These are phyloP conservation scores for Aspergillus nidulans DNA, from an alignment of 495 filamentous ascomycete genomes.

Conservation along the genomic window DNA sequence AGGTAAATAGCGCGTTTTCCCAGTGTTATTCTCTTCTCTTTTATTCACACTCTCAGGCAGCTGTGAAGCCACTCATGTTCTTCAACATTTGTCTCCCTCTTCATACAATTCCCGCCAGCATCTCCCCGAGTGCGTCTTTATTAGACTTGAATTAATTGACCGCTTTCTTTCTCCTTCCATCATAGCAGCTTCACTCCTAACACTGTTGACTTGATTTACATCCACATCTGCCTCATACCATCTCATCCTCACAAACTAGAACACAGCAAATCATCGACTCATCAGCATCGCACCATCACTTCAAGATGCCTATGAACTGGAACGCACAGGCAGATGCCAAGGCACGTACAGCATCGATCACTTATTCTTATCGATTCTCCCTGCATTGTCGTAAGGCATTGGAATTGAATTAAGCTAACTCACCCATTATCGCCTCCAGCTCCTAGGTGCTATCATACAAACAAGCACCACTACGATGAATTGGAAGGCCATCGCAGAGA, in stretches of 20 bases:
- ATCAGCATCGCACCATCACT: neutral
- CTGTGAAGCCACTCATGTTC: no score
- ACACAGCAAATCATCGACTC: neutral
- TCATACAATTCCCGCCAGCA: no score
- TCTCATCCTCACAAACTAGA: neutral
- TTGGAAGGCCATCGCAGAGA: neutral
- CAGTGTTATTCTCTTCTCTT: neutral
- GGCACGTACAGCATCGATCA: conserved; percentile 7
- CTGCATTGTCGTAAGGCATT: neutral
- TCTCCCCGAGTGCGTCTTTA: no score
- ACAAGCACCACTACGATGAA: conserved; percentile 20
- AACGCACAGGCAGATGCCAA: conserved; percentile 23
- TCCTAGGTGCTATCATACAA: conserved; percentile 25
- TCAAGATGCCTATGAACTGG: conserved; percentile 24
- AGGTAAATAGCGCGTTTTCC: neutral
- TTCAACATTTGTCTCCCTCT: no score
- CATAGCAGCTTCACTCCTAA: no score
- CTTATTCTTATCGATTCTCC: neutral
- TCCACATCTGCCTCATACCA: neutral
- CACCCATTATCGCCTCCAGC: conserved; percentile 12
- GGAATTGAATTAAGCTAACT: neutral
- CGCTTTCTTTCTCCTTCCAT: no score
- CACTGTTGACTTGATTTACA: neutral
- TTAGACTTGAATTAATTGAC: no score
- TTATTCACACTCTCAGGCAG: neutral